Percentiles rank a stretch among this genome's conserved stretches.
Conservation (phyloP, 768 basidiomycete genomes). For the Sporobolomyces pararoseus region DNA sequence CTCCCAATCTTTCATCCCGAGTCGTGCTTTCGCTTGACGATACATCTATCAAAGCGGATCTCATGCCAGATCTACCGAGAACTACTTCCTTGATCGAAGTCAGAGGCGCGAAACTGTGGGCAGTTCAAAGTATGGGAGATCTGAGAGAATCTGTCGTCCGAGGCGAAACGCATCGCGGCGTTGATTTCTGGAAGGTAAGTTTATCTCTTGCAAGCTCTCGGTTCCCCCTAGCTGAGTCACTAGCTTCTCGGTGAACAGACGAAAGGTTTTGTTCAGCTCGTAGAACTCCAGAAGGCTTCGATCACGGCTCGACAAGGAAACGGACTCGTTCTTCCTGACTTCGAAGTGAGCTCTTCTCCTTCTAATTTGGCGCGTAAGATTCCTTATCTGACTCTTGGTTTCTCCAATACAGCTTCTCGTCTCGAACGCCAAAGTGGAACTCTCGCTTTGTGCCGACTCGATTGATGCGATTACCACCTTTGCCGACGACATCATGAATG, state of each 20-base stretch:
- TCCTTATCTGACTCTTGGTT: background rate
- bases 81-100: slow-evolving; percentile 55
- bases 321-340: slow-evolving; percentile 22
- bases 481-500: slow-evolving; percentile 42
- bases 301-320: slow-evolving; percentile 4
- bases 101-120: background rate
- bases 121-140: slow-evolving; percentile 19
- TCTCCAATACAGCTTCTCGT: slow-evolving; percentile 25
- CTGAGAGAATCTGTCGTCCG: background rate
- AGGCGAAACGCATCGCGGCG: background rate
- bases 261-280: slow-evolving; percentile 40
- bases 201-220: background rate
- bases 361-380: background rate
- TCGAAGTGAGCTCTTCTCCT: slow-evolving; percentile 32
- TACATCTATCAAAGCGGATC: slow-evolving; percentile 64
- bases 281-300: slow-evolving; percentile 27
- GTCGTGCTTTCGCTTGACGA: slow-evolving; percentile 62
- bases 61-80: slow-evolving; percentile 65
- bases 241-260: background rate
- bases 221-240: slow-evolving; percentile 9
- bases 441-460: slow-evolving; percentile 50
- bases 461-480: slow-evolving; percentile 44
- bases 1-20: slow-evolving; percentile 62
- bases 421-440: slow-evolving; percentile 4
- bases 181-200: slow-evolving; percentile 39